Evolutionary conservation across 768 basidiomycete species (phyloP).

Genomic region (Coprinopsis cinerea): DNA sequence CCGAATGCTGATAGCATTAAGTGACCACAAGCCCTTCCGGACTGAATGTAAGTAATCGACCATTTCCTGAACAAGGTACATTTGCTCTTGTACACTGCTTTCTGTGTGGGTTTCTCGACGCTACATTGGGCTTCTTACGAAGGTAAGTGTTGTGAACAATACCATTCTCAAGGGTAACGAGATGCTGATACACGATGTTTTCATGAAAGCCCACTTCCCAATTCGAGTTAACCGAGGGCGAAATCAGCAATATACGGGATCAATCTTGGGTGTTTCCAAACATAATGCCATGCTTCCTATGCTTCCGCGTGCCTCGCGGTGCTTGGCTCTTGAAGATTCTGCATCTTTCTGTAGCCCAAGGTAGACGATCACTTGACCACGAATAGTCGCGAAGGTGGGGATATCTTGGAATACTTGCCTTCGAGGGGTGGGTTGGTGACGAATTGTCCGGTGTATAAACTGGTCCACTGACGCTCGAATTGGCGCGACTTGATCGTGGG

Average conservation of each 20-base stretch:
- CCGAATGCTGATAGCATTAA: no score
- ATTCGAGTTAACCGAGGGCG: not conserved
- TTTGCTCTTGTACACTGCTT: no score
- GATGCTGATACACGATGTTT: not conserved
- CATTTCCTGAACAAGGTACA: no score
- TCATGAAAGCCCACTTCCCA: not conserved
- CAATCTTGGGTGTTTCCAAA: not conserved
- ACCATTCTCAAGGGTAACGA: not conserved
- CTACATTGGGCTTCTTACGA: not conserved
- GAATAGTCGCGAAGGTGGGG: not conserved
- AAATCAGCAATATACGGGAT: not conserved
- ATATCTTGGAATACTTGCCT: not conserved
- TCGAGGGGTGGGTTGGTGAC: not conserved
- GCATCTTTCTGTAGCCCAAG: not conserved
- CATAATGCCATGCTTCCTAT: not conserved
- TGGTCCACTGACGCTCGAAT: constrained; percentile 4
- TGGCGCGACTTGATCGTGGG: constrained; percentile 41
- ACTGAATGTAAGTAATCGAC: no score
- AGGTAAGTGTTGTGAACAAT: no score
- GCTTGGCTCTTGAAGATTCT: not conserved
- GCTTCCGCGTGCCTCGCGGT: constrained; percentile 1
- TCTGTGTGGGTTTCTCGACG: not conserved
- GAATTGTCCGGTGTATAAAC: constrained; percentile 1
- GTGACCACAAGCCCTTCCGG: no score
- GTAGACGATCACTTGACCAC: not conserved